Base-by-base conservation (phyloP, 1,284 basidiomycete species). In the Volvariella surrecta region DNA sequence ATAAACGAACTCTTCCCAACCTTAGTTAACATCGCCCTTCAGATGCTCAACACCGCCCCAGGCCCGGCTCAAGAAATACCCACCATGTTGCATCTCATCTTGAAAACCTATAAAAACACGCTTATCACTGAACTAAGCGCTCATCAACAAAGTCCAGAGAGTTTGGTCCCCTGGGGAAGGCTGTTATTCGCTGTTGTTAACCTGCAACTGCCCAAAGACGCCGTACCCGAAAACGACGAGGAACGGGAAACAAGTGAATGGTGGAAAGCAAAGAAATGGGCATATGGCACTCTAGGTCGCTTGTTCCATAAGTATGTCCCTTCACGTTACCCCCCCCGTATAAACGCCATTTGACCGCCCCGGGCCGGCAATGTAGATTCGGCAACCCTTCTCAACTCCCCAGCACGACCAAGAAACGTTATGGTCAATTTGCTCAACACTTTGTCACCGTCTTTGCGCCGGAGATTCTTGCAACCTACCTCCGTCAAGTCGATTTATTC, bases 231-330 rank as follows among this genome's bases (percentile, higher is more conserved):
- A 21, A 76, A 86, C 47, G 71, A 78, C 48, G 84, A 89, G 3
- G 83, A 86, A 22, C 68, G 83, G 32, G 87, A 92, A 60, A 68
- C 69, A 40, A 77, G 70, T 44, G 83, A 88, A 51, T 93, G 89
- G 89, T 89, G 86, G 82, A 85, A 83, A 55, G 76, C 82, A 3
- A 93, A 92, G 64, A 93, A 93, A 57, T 91, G 89, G 89, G 84
- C 89, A 1, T 90, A 82, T 57, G 76, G 73, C 24, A 78, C 77
- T 34, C 67, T 91, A 7, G 82, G 82, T 15, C 67, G 82, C 20
- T 64, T 89, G 17, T 89, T 89, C 70, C 82, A 84, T 54, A 69
- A 82, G 76, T 82, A 44, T 2, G 62, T 46, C n/a, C n/a, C 13
- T 4, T 31, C 37, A 40, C 20, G 22, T 15, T 6, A 7, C n/a